Evolutionary conservation across 169 alveolate genomes (phyloP).

Genomic region (Cryptosporidium canis): DNA sequence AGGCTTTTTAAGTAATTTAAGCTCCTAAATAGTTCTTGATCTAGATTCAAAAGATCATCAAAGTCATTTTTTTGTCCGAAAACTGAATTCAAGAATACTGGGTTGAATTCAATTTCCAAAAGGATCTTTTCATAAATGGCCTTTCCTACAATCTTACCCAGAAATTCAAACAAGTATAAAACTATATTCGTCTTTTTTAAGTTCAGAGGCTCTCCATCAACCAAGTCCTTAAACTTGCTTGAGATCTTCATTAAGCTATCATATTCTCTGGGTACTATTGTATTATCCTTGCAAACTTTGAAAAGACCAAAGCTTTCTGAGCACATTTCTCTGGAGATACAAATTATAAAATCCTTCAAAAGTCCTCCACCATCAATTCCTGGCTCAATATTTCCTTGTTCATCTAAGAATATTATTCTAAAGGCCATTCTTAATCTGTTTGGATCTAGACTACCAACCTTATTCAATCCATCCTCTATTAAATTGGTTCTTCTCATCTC

Average conservation of each 20-base stretch:
- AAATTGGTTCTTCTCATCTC: constrained; percentile 79
- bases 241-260: constrained; percentile 30
- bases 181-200: background rate
- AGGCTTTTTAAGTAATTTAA: constrained; percentile 75
- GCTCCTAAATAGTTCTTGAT: constrained; percentile 76
- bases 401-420: constrained; percentile 87
- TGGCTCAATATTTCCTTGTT: constrained; percentile 88
- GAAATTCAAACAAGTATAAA: constrained; percentile 76
- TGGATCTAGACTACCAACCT: constrained; percentile 75
- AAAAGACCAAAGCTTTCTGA: constrained; percentile 88
- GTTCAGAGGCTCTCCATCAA: background rate
- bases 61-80: constrained; percentile 84
- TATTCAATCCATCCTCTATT: constrained; percentile 81
- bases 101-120: constrained; percentile 89
- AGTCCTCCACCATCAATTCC: constrained; percentile 99
- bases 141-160: constrained; percentile 89
- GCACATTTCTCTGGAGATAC: constrained; percentile 87
- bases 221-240: constrained; percentile 6
- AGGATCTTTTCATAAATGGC: constrained; percentile 92
- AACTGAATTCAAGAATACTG: constrained; percentile 86
- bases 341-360: constrained; percentile 92
- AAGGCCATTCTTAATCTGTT: constrained; percentile 76
- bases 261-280: constrained; percentile 56
- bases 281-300: constrained; percentile 63
- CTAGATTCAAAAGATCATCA: constrained; percentile 86